Evolutionary conservation across 2,329 filamentous ascomycete genomes (phyloP).

Genomic region (Sphaerulina populicola): DNA sequence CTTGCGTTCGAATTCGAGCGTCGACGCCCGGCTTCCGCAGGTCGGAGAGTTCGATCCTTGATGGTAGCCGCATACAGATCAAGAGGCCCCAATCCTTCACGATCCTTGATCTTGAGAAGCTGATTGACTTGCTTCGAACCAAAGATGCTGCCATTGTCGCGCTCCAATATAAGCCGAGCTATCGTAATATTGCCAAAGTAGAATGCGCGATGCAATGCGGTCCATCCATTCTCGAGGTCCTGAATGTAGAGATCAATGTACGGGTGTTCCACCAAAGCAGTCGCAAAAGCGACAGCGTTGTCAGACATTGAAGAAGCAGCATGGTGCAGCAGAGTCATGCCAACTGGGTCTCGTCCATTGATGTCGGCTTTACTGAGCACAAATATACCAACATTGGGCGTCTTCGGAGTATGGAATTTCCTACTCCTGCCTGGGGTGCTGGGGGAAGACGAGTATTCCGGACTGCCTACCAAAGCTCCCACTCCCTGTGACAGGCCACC

Average conservation of each 20-base stretch:
- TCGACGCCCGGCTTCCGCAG: conserved; percentile 32
- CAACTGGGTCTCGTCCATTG: conserved; percentile 74
- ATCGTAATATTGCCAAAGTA: conserved; percentile 85
- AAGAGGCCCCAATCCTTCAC: conserved; percentile 88
- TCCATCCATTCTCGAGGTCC: conserved; percentile 92
- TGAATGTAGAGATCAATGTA: conserved; percentile 77
- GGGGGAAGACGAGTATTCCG: conserved; percentile 42
- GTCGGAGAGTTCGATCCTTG: conserved; percentile 57
- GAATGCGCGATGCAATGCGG: conserved; percentile 79
- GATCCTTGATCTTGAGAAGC: conserved; percentile 89
- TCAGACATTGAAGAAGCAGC: conserved; percentile 66
- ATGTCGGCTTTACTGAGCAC: conserved; percentile 57
- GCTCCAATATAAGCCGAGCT: conserved; percentile 70
- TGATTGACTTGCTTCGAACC: conserved; percentile 57
- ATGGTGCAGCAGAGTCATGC: conserved; percentile 76
- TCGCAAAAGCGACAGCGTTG: conserved; percentile 64
- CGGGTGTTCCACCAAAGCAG: conserved; percentile 71
- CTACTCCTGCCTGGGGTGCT: conserved; percentile 32
- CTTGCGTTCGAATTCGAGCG: conserved; percentile 33
- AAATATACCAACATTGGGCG: conserved; percentile 38
- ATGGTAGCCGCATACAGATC: conserved; percentile 88
- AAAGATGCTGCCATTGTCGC: conserved; percentile 55
- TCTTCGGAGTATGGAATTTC: conserved; percentile 37
- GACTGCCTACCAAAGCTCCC: conserved; percentile 36
- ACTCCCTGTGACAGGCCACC: conserved; percentile 27